These are phyloP conservation scores for Heracleum sosnowskyi DNA, from an alignment of 129 eudicot genomes.

Conservation along the genomic window DNA sequence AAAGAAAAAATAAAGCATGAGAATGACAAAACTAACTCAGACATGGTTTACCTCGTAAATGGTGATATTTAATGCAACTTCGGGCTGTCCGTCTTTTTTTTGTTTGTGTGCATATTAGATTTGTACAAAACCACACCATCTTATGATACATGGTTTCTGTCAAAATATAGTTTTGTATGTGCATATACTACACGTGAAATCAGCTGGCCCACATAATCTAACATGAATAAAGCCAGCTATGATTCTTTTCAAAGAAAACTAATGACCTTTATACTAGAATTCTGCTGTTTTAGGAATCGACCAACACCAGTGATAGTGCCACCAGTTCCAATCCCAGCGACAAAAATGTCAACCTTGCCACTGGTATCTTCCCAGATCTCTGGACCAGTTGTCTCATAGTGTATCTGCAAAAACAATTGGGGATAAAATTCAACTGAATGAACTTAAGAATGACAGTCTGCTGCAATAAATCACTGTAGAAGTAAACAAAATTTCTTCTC, in stretches of 20 bases:
- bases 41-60: not conserved
- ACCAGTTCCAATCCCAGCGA: slow-evolving; percentile 98
- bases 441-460: not conserved
- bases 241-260: not conserved
- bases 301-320: slow-evolving; percentile 96
- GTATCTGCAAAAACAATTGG: slow-evolving; percentile 44
- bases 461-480: not conserved
- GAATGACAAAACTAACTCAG: not conserved
- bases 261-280: slow-evolving; percentile 68
- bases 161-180: not conserved
- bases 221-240: not conserved
- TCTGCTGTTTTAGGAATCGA: slow-evolving; percentile 59
- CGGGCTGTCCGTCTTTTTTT: not conserved
- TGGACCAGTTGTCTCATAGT: slow-evolving; percentile 97
- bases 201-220: no score
- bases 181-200: no score
- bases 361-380: slow-evolving; percentile 99
- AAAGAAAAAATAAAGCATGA: not conserved
- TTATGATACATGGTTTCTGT: not conserved
- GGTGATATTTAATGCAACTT: not conserved
- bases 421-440: not conserved
- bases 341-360: slow-evolving; percentile 91
- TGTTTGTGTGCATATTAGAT: not conserved
- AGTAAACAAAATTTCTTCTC: not conserved
- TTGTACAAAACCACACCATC: not conserved